Base-by-base conservation (phyloP, 228 moss, liverwort and hornwort genomes). In the Sphagnum magellanicum region DNA sequence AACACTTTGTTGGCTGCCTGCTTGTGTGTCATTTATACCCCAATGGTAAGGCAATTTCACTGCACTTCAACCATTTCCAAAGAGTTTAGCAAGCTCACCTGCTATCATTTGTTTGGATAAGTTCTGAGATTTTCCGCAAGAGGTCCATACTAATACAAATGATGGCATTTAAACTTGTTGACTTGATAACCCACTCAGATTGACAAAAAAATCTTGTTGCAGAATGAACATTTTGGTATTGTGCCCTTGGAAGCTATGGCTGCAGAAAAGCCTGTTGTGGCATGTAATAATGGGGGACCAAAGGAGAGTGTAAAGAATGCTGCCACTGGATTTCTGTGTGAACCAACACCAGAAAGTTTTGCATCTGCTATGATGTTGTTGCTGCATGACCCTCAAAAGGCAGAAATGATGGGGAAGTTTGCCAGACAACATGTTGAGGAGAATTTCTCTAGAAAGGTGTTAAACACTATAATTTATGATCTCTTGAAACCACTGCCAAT, bases 241-340 rank as follows among this genome's bases (percentile, higher is more conserved):
- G 98, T 98, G 65, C 98, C 98, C 13, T 76, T 98, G 61, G 94
- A 98, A 71, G 92, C 94, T 14, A 94, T 94, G 98, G 98, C 94
- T 73, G 84, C 94, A 67, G 66, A 73, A 70, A 90, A 75, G 81
- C 94, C 94, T 60, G 94, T 98, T 58, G 86, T 98, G 71, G 98
- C 98, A 66, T 98, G 98, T 81, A 82, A 88, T 74, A 98, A 90
- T 86, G 98, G 98, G 53, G 98, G 98, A 6, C 98, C 98, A 6
- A 89, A 80, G 77, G 98, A 98, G 82, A 93, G 81, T 71, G 76
- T 98, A n/a, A 78, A 77, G 50, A 85, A 93, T 73, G 75, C 68
- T 46, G 84, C 77, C 63, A 93, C 98, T 66, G 98, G 93, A 16
- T 90, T 77, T 55, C 90, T 98, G 61, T 98, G 94, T 78, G 94